These are phyloP conservation scores for Beauveria rudraprayagi DNA, from an alignment of 2,329 filamentous ascomycete genomes.

Conservation along the genomic window DNA sequence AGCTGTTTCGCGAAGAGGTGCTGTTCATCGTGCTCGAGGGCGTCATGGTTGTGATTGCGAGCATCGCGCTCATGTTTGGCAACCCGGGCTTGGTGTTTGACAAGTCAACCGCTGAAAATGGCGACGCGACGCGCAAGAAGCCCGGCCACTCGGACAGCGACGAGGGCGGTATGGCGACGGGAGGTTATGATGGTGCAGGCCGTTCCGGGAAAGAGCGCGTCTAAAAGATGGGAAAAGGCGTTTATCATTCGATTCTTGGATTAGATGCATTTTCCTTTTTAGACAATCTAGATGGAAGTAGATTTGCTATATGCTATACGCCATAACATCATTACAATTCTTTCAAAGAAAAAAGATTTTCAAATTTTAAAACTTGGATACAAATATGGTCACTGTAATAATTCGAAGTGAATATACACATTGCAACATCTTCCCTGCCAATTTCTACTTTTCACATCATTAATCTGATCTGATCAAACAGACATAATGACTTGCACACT, in stretches of 20 bases:
- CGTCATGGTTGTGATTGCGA: conserved; percentile 29
- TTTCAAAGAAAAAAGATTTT: too few relatives aligned
- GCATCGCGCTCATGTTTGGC: conserved; percentile 29
- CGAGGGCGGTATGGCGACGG: conserved; percentile 17
- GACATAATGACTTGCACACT: too few relatives aligned
- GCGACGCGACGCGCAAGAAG: conserved; percentile 6
- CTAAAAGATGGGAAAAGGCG: not conserved
- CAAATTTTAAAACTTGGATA: too few relatives aligned
- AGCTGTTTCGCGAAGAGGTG: not conserved
- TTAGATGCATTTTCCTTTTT: not conserved
- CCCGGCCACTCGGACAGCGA: conserved; percentile 15
- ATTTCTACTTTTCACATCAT: too few relatives aligned
- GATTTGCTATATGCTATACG: too few relatives aligned
- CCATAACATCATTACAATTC: not conserved
- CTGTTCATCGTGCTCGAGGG: conserved; percentile 9
- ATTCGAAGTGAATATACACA: too few relatives aligned
- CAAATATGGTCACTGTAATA: too few relatives aligned
- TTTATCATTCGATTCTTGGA: not conserved
- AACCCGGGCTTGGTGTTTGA: conserved; percentile 35
- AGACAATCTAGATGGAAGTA: not conserved
- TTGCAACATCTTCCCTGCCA: too few relatives aligned
- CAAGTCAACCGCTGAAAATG: not conserved
- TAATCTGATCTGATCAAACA: too few relatives aligned
- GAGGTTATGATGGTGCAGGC: not conserved
- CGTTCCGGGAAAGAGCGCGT: not conserved